phyloP scores from a whole-genome alignment of 306 rosid species.

The Quercus ilex region DNA sequence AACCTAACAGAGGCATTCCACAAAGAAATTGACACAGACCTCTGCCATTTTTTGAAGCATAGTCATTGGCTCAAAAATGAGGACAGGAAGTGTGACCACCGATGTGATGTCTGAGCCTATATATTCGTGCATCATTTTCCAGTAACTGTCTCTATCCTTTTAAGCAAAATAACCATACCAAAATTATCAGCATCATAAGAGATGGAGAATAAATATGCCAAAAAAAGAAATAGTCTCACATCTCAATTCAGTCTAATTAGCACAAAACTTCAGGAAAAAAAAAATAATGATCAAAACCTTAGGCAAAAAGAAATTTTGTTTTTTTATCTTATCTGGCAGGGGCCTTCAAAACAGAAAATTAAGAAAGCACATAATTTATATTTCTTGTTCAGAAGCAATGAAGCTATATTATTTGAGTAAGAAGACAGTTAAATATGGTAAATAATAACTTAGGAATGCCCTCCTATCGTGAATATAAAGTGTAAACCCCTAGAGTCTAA shows the following conservation, averaged over 20 bases:
- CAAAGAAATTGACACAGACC: constrained; percentile 44
- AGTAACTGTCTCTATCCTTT: constrained; percentile 90
- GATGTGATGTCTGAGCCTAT: constrained; percentile 84
- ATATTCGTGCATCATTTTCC: constrained; percentile 95
- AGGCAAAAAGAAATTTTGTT: no score
- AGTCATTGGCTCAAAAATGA: constrained; percentile 95
- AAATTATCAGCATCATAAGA: constrained; percentile 8
- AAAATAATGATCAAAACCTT: not conserved
- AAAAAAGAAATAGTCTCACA: not conserved
- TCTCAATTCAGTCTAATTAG: not conserved
- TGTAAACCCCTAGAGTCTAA: not conserved
- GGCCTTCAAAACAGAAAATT: not conserved
- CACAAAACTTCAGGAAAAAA: not conserved
- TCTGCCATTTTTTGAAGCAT: constrained; percentile 94
- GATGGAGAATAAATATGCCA: not conserved
- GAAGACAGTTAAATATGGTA: not conserved
- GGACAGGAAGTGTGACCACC: constrained; percentile 84
- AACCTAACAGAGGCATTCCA: not conserved
- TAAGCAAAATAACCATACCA: constrained; percentile 11
- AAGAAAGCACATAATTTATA: not conserved
- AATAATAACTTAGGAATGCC: not conserved
- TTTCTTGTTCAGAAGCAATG: not conserved
- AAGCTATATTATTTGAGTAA: not conserved
- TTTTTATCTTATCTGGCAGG: not conserved
- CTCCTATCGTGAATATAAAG: not conserved